A percentile compares a stretch with the other conserved stretches of the same genome.
Evolutionary conservation across 768 basidiomycete species (phyloP).

Genomic region (Tubosaeta sp.): DNA sequence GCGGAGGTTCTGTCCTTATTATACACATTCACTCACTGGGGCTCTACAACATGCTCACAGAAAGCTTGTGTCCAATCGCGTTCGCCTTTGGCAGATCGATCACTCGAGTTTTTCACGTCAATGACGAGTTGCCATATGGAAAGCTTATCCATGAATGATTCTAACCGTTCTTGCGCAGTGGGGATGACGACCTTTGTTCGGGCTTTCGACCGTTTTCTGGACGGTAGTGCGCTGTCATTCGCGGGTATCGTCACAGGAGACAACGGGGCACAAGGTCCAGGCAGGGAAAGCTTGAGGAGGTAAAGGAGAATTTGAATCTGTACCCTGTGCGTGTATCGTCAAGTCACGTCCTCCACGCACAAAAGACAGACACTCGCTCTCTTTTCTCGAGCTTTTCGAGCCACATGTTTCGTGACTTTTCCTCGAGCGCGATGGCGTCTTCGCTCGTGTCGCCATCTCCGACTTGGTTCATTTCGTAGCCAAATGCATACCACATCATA

Average conservation of each 20-base stretch:
- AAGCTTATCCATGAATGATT: slow-evolving; percentile 74
- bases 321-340: slow-evolving; percentile 41
- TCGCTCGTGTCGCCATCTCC: slow-evolving; percentile 28
- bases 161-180: slow-evolving; percentile 49
- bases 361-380: slow-evolving; percentile 42
- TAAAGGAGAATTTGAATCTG: slow-evolving; percentile 75
- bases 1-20: not conserved
- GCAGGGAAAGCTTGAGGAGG: slow-evolving; percentile 59
- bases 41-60: slow-evolving; percentile 62
- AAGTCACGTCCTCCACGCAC: not conserved
- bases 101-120: slow-evolving; percentile 35
- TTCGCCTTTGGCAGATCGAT: slow-evolving; percentile 23
- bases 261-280: slow-evolving; percentile 36
- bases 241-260: slow-evolving; percentile 24
- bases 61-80: slow-evolving; percentile 76
- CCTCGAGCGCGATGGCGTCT: slow-evolving; percentile 37
- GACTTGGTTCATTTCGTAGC: slow-evolving; percentile 45
- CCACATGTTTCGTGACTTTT: slow-evolving; percentile 53
- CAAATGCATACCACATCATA: slow-evolving; percentile 74
- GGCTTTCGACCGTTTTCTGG: slow-evolving; percentile 27
- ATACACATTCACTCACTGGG: slow-evolving; percentile 40
- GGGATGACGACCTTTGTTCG: slow-evolving; percentile 20
- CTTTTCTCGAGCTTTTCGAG: slow-evolving; percentile 64
- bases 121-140: slow-evolving; percentile 68
- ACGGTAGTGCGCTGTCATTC: slow-evolving; percentile 25